Base-by-base conservation (phyloP, 352 stramenopile genomes). In the Pythium biforme region DNA sequence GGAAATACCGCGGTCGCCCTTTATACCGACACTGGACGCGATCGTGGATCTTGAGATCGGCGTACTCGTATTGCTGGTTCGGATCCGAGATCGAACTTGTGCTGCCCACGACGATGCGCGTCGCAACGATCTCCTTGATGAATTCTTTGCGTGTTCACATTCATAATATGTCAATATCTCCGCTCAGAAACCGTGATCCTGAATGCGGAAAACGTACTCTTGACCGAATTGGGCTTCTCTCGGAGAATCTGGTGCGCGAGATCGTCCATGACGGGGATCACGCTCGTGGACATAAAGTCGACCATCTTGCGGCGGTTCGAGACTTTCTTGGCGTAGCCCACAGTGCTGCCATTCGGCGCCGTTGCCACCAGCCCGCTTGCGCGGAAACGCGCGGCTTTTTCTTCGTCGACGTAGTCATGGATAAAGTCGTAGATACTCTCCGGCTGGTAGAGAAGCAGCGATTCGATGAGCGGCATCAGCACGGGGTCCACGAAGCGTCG, bases 231-330 rank as follows among this genome's bases (percentile, higher is more conserved):
- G 1, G 84, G 84, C 39, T 86, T 88, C 31, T 89, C 79, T 34
- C 79, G 77, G 25, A 94, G 53, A 62, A 94, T 91, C 61, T 92
- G 83, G 40, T 83, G 83, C 23, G 85, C 83, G 5, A 94, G 71
- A 55, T 92, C 83, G 55, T 94, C 83, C 81, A 94, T 94, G 33
- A 94, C 73, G 23, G 85, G 85, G 40, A 94, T 89, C 29, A 92
- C 83, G 34, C 74, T 92, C 46, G 81, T 89, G 19, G 83, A 86
- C 83, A 94, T 92, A 61, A 90, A 94, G 37, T 91, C 79, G 27
- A 85, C 81, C 85, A 92, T 94, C 47, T 86, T 88, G 14, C 73
- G 75, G 12, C 81, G 85, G 33, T 79, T 88, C 4, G 81, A 76
- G 17, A 91, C 76, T 55, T 88, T 90, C 48, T 80, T 89, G 14